Percentiles rank a stretch among this genome's conserved stretches.
phyloP scores from a whole-genome alignment of 2,329 filamentous ascomycete genomes.

The Penicillium sp. region DNA sequence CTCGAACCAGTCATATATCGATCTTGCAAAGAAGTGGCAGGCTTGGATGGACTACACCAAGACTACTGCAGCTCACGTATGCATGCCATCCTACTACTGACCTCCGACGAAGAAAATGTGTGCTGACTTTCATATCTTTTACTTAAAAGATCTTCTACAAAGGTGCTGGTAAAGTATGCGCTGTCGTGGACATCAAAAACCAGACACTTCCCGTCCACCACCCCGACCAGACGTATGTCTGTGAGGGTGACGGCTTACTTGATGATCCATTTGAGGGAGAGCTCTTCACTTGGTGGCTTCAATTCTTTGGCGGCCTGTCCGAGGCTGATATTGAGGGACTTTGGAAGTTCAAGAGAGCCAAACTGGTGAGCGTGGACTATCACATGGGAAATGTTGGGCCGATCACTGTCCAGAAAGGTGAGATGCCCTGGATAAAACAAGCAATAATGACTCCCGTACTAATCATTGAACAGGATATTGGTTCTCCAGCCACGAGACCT shows the following conservation, averaged over 20 bases:
- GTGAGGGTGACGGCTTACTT: slow-evolving; percentile 38
- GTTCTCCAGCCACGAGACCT: slow-evolving; percentile 48
- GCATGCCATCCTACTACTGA: neutral
- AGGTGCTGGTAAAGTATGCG: slow-evolving; percentile 44
- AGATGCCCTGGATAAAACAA: neutral
- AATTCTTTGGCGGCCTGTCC: slow-evolving; percentile 42
- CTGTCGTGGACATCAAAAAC: slow-evolving; percentile 42
- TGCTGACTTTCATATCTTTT: neutral
- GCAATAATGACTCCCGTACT: too few species aligned
- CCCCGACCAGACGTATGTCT: slow-evolving; percentile 37
- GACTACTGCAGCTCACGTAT: slow-evolving; percentile 37
- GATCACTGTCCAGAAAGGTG: slow-evolving; percentile 47
- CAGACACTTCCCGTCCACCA: slow-evolving; percentile 36
- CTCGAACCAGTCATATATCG: slow-evolving; percentile 19
- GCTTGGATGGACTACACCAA: slow-evolving; percentile 47
- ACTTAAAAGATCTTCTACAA: slow-evolving; percentile 38
- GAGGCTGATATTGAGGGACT: slow-evolving; percentile 38
- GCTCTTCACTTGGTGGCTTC: slow-evolving; percentile 45
- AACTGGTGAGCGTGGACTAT: slow-evolving; percentile 43
- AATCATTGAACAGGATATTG: slow-evolving; percentile 32
- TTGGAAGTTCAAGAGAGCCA: slow-evolving; percentile 44
- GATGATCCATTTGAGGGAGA: slow-evolving; percentile 51
- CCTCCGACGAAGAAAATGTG: too few species aligned
- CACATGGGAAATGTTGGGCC: slow-evolving; percentile 40
- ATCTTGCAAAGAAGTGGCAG: slow-evolving; percentile 42